Evolutionary conservation across 768 basidiomycete genomes (phyloP).

Genomic region (Gymnopilus dilepis): DNA sequence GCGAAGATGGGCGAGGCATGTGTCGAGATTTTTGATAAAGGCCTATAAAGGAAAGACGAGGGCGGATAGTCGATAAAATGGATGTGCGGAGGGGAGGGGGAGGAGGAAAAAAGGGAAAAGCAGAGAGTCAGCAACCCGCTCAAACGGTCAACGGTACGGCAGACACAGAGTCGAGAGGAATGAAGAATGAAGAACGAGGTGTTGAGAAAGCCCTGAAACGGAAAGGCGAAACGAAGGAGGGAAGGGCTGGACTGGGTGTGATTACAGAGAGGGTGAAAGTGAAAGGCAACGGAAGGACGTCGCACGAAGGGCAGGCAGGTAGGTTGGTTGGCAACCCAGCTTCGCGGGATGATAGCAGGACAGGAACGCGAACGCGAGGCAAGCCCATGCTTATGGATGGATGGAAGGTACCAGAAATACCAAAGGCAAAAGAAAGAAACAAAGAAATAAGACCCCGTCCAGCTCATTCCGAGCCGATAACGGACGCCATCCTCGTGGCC

Average conservation of each 20-base stretch:
- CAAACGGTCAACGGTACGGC: conserved; percentile 2
- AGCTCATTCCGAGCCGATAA: conserved; percentile 4
- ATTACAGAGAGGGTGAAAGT: neutral
- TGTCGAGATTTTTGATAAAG: conserved; percentile 86
- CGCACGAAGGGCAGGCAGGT: conserved; percentile 5
- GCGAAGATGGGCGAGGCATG: conserved; percentile 71
- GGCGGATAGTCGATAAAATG: conserved; percentile 11
- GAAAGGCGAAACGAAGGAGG: neutral
- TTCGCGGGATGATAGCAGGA: neutral
- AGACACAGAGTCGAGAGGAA: conserved; percentile 16
- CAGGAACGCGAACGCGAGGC: neutral
- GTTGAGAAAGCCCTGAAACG: neutral
- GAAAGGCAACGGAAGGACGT: too few species aligned
- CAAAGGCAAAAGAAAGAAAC: conserved; percentile 2
- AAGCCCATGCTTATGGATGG: conserved; percentile 15
- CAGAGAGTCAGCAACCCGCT: neutral
- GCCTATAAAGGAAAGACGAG: conserved; percentile 50
- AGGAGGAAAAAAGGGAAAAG: conserved; percentile 5
- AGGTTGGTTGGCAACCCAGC: conserved; percentile 2
- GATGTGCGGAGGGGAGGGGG: conserved; percentile 1
- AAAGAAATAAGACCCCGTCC: neutral
- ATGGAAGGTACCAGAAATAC: conserved; percentile 22
- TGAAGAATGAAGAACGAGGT: conserved; percentile 1
- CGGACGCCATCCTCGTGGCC: conserved; percentile 15
- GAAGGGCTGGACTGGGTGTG: neutral